phyloP scores from a whole-genome alignment of 345 rosid genomes.

The Draba incana region DNA sequence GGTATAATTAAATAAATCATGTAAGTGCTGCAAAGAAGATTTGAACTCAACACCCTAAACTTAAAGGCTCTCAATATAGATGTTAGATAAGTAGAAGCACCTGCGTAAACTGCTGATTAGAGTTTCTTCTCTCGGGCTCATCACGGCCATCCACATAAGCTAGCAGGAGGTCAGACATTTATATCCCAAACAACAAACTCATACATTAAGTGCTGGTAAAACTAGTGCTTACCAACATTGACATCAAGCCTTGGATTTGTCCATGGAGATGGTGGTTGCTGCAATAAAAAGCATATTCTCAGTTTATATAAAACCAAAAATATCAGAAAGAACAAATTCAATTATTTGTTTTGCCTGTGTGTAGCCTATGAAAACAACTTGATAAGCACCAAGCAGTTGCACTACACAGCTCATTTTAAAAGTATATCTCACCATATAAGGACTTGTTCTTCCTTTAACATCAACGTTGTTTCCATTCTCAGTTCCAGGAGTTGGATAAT shows the following conservation, averaged over 20 bases:
- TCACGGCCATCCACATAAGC: constrained; percentile 97
- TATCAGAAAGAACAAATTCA: background rate
- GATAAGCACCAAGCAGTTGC: too few species aligned
- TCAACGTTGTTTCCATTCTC: constrained; percentile 65
- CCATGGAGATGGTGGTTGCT: constrained; percentile 97
- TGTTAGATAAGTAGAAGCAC: constrained; percentile 42
- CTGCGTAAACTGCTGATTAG: constrained; percentile 80
- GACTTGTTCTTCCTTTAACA: constrained; percentile 76
- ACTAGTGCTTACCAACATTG: constrained; percentile 78
- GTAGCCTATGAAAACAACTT: background rate
- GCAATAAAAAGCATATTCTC: constrained; percentile 34
- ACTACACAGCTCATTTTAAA: background rate
- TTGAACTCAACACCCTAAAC: constrained; percentile 19
- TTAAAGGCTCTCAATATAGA: background rate
- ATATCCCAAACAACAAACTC: constrained; percentile 25
- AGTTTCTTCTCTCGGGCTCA: constrained; percentile 75
- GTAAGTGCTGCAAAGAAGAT: constrained; percentile 6
- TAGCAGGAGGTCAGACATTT: constrained; percentile 38
- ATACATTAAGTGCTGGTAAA: constrained; percentile 12
- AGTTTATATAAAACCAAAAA: background rate
- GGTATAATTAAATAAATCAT: constrained; percentile 5
- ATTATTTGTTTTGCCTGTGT: background rate
- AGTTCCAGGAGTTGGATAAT: constrained; percentile 78
- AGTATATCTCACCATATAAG: constrained; percentile 64
- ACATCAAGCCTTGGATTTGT: constrained; percentile 88